Conservation (phyloP, 345 rosid genomes). For the Melaleuca alternifolia region DNA sequence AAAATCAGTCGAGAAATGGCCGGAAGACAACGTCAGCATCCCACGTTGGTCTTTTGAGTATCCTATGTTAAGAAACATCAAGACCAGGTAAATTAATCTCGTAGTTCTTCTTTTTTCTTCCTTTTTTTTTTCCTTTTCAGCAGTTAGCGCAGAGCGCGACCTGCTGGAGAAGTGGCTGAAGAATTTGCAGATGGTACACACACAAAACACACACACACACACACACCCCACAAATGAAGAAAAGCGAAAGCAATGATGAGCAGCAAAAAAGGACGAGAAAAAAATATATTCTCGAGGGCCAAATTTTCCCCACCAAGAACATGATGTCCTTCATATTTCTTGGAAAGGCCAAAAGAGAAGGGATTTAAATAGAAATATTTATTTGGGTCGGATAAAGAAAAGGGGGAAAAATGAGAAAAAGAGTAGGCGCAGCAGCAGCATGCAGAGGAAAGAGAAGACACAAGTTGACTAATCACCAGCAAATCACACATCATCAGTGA, state of each 20-base stretch:
- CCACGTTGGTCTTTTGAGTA: not conserved
- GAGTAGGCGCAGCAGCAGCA: not conserved
- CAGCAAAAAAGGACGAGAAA: too few species aligned
- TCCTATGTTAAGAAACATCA: not conserved
- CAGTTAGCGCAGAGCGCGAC: too few species aligned
- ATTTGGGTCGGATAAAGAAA: not conserved
- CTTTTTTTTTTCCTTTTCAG: not conserved
- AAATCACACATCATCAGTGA: not conserved
- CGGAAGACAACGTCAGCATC: not conserved
- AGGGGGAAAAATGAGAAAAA: not conserved
- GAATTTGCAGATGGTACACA: not conserved
- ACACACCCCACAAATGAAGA: not conserved
- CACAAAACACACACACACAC: too few species aligned
- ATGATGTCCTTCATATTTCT: not conserved
- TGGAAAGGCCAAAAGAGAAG: not conserved
- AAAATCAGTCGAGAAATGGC: not conserved
- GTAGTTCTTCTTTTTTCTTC: too few species aligned
- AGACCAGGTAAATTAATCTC: too few species aligned
- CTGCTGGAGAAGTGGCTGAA: not conserved
- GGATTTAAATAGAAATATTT: not conserved
- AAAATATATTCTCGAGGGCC: not conserved
- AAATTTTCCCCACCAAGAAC: not conserved
- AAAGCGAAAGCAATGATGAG: not conserved
- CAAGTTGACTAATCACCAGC: not conserved
- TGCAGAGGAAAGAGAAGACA: not conserved